Evolutionary conservation across 169 alveolate species (phyloP).

Genomic region (Plasmodium reichenowi): DNA sequence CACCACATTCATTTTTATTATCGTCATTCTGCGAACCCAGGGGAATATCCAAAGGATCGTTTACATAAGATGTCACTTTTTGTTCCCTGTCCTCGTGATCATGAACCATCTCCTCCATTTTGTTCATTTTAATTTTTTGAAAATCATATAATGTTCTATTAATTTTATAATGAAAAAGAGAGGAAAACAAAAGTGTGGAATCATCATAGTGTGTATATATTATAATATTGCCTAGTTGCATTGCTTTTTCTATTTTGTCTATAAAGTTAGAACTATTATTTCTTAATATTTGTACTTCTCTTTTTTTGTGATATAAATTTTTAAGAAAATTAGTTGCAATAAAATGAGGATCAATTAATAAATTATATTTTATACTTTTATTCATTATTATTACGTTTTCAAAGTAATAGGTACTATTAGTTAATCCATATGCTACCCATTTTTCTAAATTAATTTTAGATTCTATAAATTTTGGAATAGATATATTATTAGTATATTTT

Average conservation of each 20-base stretch:
- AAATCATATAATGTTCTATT: constrained; percentile 23
- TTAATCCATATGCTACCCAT: constrained; percentile 71
- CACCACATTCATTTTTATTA: too few relatives aligned
- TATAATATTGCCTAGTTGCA: constrained; percentile 61
- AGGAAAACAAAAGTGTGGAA: constrained; percentile 36
- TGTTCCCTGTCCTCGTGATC: neutral
- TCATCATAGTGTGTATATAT: constrained; percentile 68
- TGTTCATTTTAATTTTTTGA: neutral
- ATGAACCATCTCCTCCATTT: neutral
- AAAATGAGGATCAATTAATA: constrained; percentile 75
- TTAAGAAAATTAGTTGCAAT: constrained; percentile 67
- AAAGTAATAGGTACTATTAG: constrained; percentile 53
- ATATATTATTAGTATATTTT: constrained; percentile 23
- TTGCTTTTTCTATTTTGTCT: constrained; percentile 57
- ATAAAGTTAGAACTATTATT: constrained; percentile 66
- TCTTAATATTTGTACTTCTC: constrained; percentile 56
- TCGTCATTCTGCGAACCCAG: too few relatives aligned
- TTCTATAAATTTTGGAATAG: constrained; percentile 34
- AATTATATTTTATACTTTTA: constrained; percentile 58
- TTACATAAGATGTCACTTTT: neutral
- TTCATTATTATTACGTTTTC: constrained; percentile 73
- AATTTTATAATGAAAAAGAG: constrained; percentile 59
- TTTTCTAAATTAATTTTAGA: constrained; percentile 69
- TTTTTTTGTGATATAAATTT: constrained; percentile 53
- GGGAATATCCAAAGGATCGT: neutral